Evolutionary conservation across 345 rosid species (phyloP).

Genomic region (Eucalyptus curtisii): DNA sequence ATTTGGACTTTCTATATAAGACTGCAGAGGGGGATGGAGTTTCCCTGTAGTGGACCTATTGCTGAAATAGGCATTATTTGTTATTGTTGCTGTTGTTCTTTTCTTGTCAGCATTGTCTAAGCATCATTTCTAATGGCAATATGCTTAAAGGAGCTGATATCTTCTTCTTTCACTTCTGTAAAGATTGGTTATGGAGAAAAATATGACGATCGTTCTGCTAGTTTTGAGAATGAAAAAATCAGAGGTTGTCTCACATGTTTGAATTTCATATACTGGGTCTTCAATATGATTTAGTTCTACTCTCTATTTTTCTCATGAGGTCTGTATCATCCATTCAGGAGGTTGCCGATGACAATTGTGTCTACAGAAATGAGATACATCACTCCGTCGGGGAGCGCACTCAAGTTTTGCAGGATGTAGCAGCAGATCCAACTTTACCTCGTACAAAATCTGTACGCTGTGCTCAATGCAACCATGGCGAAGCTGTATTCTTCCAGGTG

Average conservation of each 20-base stretch:
- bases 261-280: background rate
- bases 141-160: background rate
- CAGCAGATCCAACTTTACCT: conserved; percentile 45
- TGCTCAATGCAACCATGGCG: conserved; percentile 17
- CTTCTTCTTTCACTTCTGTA: background rate
- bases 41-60: background rate
- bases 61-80: background rate
- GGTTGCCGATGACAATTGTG: conserved; percentile 32
- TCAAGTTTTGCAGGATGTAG: conserved; percentile 42
- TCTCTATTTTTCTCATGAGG: background rate
- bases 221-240: background rate
- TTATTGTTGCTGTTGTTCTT: background rate
- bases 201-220: background rate
- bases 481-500: conserved; percentile 47
- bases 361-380: conserved; percentile 36
- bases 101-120: background rate
- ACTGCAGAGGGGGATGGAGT: background rate
- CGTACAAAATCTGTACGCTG: conserved; percentile 34
- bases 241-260: background rate
- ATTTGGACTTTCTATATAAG: background rate
- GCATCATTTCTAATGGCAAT: background rate
- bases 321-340: conserved; percentile 11
- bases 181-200: background rate
- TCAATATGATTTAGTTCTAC: background rate
- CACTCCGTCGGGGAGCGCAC: conserved; percentile 34